Base-by-base conservation (phyloP, 2,329 filamentous ascomycete genomes). In the Magnaporthiopsis incrustans region DNA sequence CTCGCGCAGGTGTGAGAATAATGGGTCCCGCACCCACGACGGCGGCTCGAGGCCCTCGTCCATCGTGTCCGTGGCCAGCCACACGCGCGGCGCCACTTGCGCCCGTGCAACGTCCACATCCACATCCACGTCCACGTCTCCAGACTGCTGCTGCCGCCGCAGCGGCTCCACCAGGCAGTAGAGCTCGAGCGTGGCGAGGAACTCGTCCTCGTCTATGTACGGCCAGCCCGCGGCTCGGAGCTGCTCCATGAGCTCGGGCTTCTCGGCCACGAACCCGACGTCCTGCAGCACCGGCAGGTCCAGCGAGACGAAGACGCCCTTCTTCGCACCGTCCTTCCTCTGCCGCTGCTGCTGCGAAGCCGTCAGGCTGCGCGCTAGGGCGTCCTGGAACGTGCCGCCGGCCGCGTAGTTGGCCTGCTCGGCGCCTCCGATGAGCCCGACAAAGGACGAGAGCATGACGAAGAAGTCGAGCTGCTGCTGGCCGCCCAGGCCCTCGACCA, bases 321-420 rank as follows among this genome's bases (percentile, higher is more conserved):
- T 27, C 56, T 25, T 30, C 11, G 26, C 26, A 0, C 61, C 50
- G 15, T 27, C 50, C 18, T 10, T 26, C 15, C 18, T 10, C n/a
- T 6, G 14, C 30, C 35, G 38, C n/a, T 6, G 14, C 30, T 57
- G 38, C 25, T 26, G 32, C 32, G 53, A 12, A 4, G 60, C 57
- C 57, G 57, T 32, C 25, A 59, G 26, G 35, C 27, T 63, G n/a
- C 61, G 61, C 30, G 61, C 61, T 8, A 63, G 27, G 3, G 68
- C 68, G 44, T 71, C 69, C 38, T 77, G 73, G 67, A 73, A 79
- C 1, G 74, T 72, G 58, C 74, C 73, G 25, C 70, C 77, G 7
- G 76, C 75, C 2, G 73, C 71, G 65, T 79, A 79, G 65, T 79
- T 78, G 56, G 71, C 68, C 65, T 79, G 77, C 6, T 70, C 70